Conservation (phyloP, 2,329 filamentous ascomycete species). For the Thielaviopsis euricoi region DNA sequence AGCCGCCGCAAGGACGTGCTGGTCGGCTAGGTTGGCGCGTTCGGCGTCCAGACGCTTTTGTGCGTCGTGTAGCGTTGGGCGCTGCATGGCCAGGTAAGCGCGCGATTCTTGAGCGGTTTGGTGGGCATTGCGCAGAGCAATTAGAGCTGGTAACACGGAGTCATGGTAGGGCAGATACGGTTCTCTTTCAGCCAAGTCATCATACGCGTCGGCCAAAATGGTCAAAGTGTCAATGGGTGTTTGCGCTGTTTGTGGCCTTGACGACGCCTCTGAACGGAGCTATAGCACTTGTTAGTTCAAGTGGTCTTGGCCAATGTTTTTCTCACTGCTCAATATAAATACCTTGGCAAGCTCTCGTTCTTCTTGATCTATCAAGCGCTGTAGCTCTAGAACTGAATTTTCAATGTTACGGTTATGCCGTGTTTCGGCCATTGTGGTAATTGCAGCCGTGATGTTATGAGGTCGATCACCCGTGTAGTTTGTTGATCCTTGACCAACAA, state of each 20-base stretch:
- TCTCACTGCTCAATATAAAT: slow-evolving; percentile 1
- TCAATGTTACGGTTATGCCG: slow-evolving; percentile 41
- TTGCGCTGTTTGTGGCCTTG: slow-evolving; percentile 4
- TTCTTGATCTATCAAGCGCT: slow-evolving; percentile 37
- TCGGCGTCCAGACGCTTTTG: slow-evolving; percentile 34
- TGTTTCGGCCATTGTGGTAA: slow-evolving; percentile 12
- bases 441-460: not conserved
- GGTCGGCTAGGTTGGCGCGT: slow-evolving; percentile 33
- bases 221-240: slow-evolving; percentile 18
- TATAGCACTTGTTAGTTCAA: slow-evolving; percentile 9
- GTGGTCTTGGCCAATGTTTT: not conserved
- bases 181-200: slow-evolving; percentile 40
- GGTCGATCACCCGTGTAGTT: no score
- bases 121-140: slow-evolving; percentile 53
- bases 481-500: no score
- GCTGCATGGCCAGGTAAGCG: slow-evolving; percentile 34
- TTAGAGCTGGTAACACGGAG: slow-evolving; percentile 53
- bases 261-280: slow-evolving; percentile 13
- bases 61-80: slow-evolving; percentile 24
- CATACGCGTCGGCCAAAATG: slow-evolving; percentile 49
- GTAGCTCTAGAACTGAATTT: slow-evolving; percentile 50
- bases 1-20: slow-evolving; percentile 36
- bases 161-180: slow-evolving; percentile 49
- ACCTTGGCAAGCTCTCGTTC: slow-evolving; percentile 33
- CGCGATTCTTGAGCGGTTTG: slow-evolving; percentile 48